These are phyloP conservation scores for Oldenlandia corymbosa DNA, from an alignment of 257 asterid species.

Conservation along the genomic window DNA sequence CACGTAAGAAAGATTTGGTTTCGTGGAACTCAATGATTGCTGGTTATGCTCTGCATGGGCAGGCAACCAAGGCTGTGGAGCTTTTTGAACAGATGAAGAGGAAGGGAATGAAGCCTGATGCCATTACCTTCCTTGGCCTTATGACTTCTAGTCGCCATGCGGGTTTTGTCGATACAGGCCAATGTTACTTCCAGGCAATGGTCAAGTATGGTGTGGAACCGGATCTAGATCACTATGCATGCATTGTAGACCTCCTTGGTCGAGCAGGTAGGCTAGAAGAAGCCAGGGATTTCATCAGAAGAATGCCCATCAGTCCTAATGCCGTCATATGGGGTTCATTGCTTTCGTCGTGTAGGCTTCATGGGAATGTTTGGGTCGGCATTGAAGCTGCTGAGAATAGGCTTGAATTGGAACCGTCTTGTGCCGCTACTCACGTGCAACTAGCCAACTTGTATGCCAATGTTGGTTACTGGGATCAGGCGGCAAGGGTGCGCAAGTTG, in stretches of 20 bases:
- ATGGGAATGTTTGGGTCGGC: slow-evolving; percentile 56
- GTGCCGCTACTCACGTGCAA: slow-evolving; percentile 25
- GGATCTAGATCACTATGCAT: slow-evolving; percentile 76
- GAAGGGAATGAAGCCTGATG: slow-evolving; percentile 64
- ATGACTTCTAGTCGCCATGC: slow-evolving; percentile 84
- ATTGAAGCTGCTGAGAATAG: slow-evolving; percentile 72
- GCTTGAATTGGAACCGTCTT: slow-evolving; percentile 19
- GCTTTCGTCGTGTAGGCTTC: slow-evolving; percentile 65
- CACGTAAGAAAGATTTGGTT: slow-evolving; percentile 72
- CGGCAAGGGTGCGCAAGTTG: slow-evolving; percentile 47
- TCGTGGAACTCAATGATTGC: slow-evolving; percentile 94
- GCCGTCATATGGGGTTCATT: slow-evolving; percentile 21
- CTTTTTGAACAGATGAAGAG: slow-evolving; percentile 49
- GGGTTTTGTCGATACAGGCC: slow-evolving; percentile 69
- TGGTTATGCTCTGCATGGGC: slow-evolving; percentile 90
- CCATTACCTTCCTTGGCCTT: slow-evolving; percentile 73
- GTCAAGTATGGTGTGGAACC: slow-evolving; percentile 47
- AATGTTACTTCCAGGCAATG: slow-evolving; percentile 62
- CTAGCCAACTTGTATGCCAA: slow-evolving; percentile 32
- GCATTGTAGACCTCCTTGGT: slow-evolving; percentile 92
- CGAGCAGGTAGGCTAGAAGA: slow-evolving; percentile 72
- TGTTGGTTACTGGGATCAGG: slow-evolving; percentile 48
- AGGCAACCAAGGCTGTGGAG: slow-evolving; percentile 66
- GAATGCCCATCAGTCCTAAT: slow-evolving; percentile 46
- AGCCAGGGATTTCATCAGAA: slow-evolving; percentile 67